These are phyloP conservation scores for Angomonas ambiguus DNA, from an alignment of 208 protist genomes.

Conservation along the genomic window DNA sequence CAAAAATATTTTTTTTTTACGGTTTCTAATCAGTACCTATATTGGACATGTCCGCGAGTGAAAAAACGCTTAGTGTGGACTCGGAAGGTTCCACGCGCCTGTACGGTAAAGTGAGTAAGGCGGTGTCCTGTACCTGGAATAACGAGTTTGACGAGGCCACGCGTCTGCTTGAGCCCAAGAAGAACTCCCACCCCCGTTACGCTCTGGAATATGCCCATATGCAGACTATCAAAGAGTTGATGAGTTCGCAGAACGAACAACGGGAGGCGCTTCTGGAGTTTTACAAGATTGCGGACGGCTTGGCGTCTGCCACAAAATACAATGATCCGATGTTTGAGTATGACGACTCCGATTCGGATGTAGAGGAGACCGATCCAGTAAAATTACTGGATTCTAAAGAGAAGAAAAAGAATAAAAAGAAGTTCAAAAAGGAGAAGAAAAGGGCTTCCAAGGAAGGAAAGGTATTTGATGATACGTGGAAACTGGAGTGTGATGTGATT, in stretches of 20 bases:
- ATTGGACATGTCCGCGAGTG: not conserved
- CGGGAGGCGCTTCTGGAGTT: constrained; percentile 62
- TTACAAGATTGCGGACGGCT: constrained; percentile 72
- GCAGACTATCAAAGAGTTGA: constrained; percentile 67
- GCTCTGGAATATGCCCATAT: constrained; percentile 80
- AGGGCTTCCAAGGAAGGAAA: constrained; percentile 42
- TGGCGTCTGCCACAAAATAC: constrained; percentile 72
- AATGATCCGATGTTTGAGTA: constrained; percentile 58
- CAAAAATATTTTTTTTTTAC: too few relatives aligned
- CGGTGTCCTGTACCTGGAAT: constrained; percentile 78
- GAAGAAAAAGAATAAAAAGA: constrained; percentile 15
- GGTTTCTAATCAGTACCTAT: too few relatives aligned
- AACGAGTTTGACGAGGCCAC: constrained; percentile 73
- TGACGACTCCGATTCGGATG: constrained; percentile 33
- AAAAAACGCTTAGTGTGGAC: not conserved
- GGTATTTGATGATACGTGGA: constrained; percentile 70
- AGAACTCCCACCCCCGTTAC: constrained; percentile 76
- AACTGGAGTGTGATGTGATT: constrained; percentile 89
- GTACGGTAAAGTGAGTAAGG: constrained; percentile 31
- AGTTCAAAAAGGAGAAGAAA: constrained; percentile 19
- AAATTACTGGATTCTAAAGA: constrained; percentile 18
- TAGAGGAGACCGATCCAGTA: constrained; percentile 6
- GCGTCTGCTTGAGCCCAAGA: constrained; percentile 45
- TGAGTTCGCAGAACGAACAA: constrained; percentile 80
- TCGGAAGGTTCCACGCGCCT: not conserved